These are phyloP conservation scores for Larix kaempferi DNA, from an alignment of 75 land plant genomes.

Conservation along the genomic window DNA sequence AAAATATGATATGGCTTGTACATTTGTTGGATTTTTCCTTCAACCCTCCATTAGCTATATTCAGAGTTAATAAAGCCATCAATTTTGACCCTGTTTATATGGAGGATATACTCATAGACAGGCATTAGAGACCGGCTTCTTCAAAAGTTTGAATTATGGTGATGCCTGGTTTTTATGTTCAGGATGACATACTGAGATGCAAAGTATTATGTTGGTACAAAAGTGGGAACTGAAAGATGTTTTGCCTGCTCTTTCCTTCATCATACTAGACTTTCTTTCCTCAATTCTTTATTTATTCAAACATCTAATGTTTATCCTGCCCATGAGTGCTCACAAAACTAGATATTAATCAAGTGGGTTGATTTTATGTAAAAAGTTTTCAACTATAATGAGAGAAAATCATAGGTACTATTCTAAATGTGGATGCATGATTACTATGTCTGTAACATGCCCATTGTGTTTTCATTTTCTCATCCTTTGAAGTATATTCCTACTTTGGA, in stretches of 20 bases:
- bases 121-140: too few species aligned
- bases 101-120: too few species aligned
- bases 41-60: slow-evolving; percentile 50
- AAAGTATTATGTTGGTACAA: slow-evolving; percentile 62
- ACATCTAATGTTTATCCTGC: not conserved
- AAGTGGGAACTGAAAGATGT: slow-evolving; percentile 8
- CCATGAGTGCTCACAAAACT: not conserved
- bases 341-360: not conserved
- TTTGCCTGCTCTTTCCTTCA: not conserved
- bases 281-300: slow-evolving; percentile 7
- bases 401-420: not conserved
- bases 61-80: slow-evolving; percentile 63
- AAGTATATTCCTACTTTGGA: not conserved
- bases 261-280: not conserved
- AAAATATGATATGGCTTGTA: slow-evolving; percentile 83
- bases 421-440: not conserved
- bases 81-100: slow-evolving; percentile 59
- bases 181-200: slow-evolving; percentile 57
- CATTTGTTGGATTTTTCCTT: slow-evolving; percentile 85
- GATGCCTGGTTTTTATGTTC: slow-evolving; percentile 76
- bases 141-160: slow-evolving; percentile 64
- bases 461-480: not conserved
- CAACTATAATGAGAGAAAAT: not conserved
- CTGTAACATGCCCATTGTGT: not conserved
- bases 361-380: not conserved